These are phyloP conservation scores for Fraxinus anomala DNA, from an alignment of 257 asterid species.

Conservation along the genomic window DNA sequence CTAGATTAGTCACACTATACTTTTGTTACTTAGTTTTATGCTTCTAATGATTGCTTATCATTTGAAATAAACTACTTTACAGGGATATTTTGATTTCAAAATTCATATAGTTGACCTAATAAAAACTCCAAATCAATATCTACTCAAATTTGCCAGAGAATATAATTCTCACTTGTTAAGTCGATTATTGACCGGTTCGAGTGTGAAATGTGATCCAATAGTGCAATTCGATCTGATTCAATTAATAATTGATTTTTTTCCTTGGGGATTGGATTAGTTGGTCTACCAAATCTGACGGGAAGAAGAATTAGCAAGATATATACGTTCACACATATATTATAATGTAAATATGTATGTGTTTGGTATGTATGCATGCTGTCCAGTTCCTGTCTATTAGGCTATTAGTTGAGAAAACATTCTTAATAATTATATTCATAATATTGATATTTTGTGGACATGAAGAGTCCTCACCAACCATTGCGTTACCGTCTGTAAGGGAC, in stretches of 20 bases:
- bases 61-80: no score
- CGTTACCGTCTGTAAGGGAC: constrained; percentile 24
- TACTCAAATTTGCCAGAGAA: background rate
- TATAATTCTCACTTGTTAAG: background rate
- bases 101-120: background rate
- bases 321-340: background rate
- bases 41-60: background rate
- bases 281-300: background rate
- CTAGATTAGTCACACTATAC: background rate
- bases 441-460: constrained; percentile 20
- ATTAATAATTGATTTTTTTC: no score
- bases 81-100: no score
- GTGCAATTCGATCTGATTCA: background rate
- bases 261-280: background rate
- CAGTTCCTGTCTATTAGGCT: background rate
- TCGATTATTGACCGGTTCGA: background rate
- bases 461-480: constrained; percentile 39
- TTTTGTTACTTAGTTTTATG: background rate
- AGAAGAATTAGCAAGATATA: background rate
- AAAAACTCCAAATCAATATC: background rate
- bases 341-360: background rate
- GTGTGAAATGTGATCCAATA: background rate
- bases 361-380: background rate
- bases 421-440: background rate
- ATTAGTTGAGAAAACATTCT: background rate